Conservation (phyloP, 768 basidiomycete species). For the Roridomyces roridus region DNA sequence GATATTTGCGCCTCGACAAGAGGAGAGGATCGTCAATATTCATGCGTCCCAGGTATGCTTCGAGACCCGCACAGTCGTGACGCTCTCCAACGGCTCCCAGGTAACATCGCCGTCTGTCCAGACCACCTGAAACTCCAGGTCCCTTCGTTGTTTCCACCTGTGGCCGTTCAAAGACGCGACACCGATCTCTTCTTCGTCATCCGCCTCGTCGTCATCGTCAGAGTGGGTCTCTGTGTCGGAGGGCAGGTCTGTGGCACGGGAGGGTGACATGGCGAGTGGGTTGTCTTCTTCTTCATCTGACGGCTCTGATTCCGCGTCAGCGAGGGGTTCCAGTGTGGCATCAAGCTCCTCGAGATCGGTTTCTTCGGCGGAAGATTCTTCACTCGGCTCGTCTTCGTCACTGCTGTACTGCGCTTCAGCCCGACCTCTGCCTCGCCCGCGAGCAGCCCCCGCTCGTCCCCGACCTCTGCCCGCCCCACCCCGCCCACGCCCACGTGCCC, state of each 20-base stretch:
- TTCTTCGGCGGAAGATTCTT: too few relatives aligned
- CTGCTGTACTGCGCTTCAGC: neutral
- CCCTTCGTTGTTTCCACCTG: constrained; percentile 1
- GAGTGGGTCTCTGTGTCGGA: neutral
- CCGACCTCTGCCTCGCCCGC: neutral
- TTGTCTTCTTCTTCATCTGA: neutral
- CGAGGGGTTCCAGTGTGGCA: too few relatives aligned
- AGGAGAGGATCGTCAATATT: constrained; percentile 2
- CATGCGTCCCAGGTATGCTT: neutral
- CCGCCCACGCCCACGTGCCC: neutral
- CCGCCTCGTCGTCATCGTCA: neutral
- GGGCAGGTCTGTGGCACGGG: neutral
- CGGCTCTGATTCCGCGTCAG: too few relatives aligned
- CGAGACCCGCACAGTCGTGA: neutral
- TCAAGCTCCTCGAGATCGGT: too few relatives aligned
- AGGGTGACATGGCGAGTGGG: neutral
- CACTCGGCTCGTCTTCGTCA: too few relatives aligned
- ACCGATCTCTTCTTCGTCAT: neutral
- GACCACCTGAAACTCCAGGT: constrained; percentile 20
- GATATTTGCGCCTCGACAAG: constrained; percentile 1
- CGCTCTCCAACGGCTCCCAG: constrained; percentile 24
- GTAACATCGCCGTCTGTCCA: constrained; percentile 25
- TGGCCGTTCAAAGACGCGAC: constrained; percentile 3
- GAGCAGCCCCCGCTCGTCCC: neutral
- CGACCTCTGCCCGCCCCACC: neutral